phyloP scores from a whole-genome alignment of 2,329 filamentous ascomycete genomes.

The Stagonosporopsis chrysanthemi region DNA sequence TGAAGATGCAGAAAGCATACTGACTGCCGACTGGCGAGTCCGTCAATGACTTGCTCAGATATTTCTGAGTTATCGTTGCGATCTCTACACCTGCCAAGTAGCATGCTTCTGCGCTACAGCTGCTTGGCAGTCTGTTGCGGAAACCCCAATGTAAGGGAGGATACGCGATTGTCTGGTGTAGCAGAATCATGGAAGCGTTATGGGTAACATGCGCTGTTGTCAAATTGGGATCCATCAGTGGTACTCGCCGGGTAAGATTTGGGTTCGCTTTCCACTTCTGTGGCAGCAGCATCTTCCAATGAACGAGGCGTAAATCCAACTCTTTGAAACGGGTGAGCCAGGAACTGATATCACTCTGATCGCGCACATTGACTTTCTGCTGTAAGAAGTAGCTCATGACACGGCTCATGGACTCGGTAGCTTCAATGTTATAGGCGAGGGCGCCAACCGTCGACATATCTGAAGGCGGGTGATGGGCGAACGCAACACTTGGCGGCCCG shows the following conservation, averaged over 20 bases:
- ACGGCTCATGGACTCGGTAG: slow-evolving; percentile 31
- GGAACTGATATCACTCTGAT: slow-evolving; percentile 23
- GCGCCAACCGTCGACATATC: slow-evolving; percentile 33
- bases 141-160: slow-evolving; percentile 25
- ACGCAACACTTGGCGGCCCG: not conserved
- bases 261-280: slow-evolving; percentile 34
- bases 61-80: slow-evolving; percentile 31
- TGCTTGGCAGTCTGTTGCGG: slow-evolving; percentile 22
- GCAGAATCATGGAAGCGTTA: slow-evolving; percentile 27
- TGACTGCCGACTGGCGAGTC: slow-evolving; percentile 24
- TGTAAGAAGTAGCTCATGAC: slow-evolving; percentile 31
- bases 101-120: slow-evolving; percentile 26
- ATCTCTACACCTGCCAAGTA: slow-evolving; percentile 26
- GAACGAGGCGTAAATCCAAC: slow-evolving; percentile 29
- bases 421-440: slow-evolving; percentile 31
- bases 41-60: slow-evolving; percentile 22
- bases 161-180: slow-evolving; percentile 29
- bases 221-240: slow-evolving; percentile 28
- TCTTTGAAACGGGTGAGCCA: slow-evolving; percentile 36
- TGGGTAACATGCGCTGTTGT: slow-evolving; percentile 31
- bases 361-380: slow-evolving; percentile 25
- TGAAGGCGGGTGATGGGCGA: not conserved
- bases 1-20: slow-evolving; percentile 29
- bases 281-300: slow-evolving; percentile 32
- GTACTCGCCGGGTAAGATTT: slow-evolving; percentile 26